These are phyloP conservation scores for Adiantum capillusveneris DNA, from an alignment of 75 land plant species.

Conservation along the genomic window DNA sequence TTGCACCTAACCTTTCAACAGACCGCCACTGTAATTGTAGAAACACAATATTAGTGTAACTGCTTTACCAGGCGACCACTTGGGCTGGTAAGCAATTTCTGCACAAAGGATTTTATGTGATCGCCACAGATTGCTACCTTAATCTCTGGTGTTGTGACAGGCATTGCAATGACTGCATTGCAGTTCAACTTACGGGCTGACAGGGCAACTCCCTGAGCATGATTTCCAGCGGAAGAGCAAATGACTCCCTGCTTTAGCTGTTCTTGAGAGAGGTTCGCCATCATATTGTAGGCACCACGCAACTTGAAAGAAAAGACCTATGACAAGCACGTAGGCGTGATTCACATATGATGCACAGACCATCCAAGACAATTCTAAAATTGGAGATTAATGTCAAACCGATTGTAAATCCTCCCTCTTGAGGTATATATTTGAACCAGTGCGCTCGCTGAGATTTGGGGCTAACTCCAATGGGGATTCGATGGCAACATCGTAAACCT, in stretches of 20 bases:
- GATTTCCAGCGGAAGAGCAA: conserved; percentile 90
- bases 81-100: too few species aligned
- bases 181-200: conserved; percentile 57
- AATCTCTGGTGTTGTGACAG: conserved; percentile 82
- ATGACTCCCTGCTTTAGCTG: conserved; percentile 67
- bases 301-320: conserved; percentile 86
- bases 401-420: conserved; percentile 78
- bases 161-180: conserved; percentile 77
- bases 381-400: conserved; percentile 14
- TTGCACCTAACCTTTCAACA: conserved; percentile 45
- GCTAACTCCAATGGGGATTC: conserved; percentile 62
- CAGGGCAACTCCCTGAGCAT: conserved; percentile 91
- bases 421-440: conserved; percentile 48
- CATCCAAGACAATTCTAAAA: background rate
- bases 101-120: too few species aligned
- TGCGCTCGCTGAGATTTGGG: conserved; percentile 38
- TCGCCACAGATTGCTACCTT: conserved; percentile 37
- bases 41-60: background rate
- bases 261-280: conserved; percentile 60
- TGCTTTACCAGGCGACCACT: too few species aligned
- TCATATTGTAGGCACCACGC: conserved; percentile 92
- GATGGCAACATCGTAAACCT: conserved; percentile 68
- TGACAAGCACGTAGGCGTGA: background rate
- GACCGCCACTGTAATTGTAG: conserved; percentile 40
- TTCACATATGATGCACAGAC: background rate